A percentile compares a stretch with the other conserved stretches of the same genome.
Evolutionary conservation across 305 asterid species (phyloP).

Genomic region (Salvia sclarea): DNA sequence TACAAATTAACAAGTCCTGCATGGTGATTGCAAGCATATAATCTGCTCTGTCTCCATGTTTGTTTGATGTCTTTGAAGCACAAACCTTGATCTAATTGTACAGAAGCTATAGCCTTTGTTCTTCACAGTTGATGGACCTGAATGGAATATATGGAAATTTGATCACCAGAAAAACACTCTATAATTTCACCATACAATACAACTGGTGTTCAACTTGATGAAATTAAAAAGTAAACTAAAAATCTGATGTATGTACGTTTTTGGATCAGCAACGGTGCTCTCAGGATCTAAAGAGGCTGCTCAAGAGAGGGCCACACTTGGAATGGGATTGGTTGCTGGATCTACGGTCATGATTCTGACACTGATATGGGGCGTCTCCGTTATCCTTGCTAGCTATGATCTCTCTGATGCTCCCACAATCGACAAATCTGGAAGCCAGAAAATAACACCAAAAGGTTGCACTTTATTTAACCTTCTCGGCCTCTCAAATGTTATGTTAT

Average conservation of each 20-base stretch:
- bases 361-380: conserved; percentile 50
- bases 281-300: conserved; percentile 52
- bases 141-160: neutral
- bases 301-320: conserved; percentile 44
- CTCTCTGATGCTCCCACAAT: conserved; percentile 33
- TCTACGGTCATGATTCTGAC: conserved; percentile 54
- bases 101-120: neutral
- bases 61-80: neutral
- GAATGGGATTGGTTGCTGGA: conserved; percentile 57
- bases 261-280: conserved; percentile 39
- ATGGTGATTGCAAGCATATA: neutral
- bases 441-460: conserved; percentile 32
- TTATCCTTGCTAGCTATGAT: conserved; percentile 52
- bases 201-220: neutral
- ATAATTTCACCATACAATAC: no score
- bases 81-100: neutral
- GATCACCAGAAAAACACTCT: neutral
- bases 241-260: neutral
- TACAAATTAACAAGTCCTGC: neutral
- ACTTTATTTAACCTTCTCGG: neutral
- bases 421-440: conserved; percentile 32
- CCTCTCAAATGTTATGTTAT: neutral
- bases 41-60: no score
- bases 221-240: neutral
- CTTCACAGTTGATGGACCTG: neutral